Base-by-base conservation (phyloP, 176 grass and related monocot species). In the Saccharum officinarum region DNA sequence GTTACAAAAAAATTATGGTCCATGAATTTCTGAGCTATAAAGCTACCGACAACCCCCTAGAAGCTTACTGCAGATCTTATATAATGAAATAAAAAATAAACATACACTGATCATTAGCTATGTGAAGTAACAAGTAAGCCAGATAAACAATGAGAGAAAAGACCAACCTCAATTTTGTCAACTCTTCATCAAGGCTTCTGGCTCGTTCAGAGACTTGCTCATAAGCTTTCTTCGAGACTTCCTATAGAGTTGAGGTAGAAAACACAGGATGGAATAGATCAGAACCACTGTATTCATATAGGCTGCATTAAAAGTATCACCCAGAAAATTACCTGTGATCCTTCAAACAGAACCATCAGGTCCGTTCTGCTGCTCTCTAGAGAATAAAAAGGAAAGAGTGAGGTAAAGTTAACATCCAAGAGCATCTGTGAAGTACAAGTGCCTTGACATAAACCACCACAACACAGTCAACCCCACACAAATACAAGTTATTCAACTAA, bases 321-420 rank as follows among this genome's bases (percentile, higher is more conserved):
- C 81, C n/a, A 83, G 67, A 88, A 86, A 68, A 87, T 85, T 67
- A 95, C 94, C 92, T 97, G 88, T 28, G 92, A 89, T 82, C 90
- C 92, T 93, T 99, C 97, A 89, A 97, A 94, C 3, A 88, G 76
- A 85, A 91, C 88, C 89, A 94, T 92, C 76, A 92, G 68, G 28
- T 94, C 92, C n/a, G 93, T 89, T 84, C 84, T 91, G 79, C 84
- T 88, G 79, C 84, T 94, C 82, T 88, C 92, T 92, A 83, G 64
- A 85, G 17, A 78, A 85, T 2, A 74, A 26, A 26, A 89, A 89
- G 57, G 28, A 82, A 69, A 54, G 1, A 1, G 80, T 77, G 16
- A 92, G 15, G 49, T 85, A 40, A 30, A 80, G 10, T 23, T 64
- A 47, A 38, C 61, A 82, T 69, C 33, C n/a, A 39, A 79, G n/a